Conservation (phyloP, 345 rosid genomes). For the Melaleuca quinquenervia region DNA sequence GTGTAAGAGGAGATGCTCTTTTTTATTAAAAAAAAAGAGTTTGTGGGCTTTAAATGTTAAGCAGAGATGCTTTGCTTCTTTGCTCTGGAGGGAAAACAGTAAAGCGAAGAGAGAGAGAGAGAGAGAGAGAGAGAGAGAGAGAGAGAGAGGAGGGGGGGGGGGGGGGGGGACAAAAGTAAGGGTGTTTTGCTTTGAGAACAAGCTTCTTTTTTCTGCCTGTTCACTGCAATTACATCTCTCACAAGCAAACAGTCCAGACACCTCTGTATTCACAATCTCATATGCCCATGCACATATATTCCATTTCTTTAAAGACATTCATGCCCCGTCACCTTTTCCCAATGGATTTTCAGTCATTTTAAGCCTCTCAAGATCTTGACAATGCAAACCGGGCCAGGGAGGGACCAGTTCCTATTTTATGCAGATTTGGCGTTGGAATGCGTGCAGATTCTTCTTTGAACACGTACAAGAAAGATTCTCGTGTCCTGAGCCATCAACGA, state of each 20-base stretch:
- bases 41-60: not conserved
- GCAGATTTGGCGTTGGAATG: not conserved
- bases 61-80: constrained; percentile 46
- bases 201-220: constrained; percentile 16
- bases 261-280: not conserved
- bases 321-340: not conserved
- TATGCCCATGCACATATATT: not conserved
- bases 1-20: constrained; percentile 9
- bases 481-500: not conserved
- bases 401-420: not conserved
- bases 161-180: not conserved
- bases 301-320: not conserved
- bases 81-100: constrained; percentile 16
- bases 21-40: not conserved
- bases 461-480: not conserved
- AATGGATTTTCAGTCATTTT: not conserved
- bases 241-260: not conserved
- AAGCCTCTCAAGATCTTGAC: not conserved
- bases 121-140: not conserved
- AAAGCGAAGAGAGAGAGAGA: not conserved
- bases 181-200: constrained; percentile 22
- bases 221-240: not conserved
- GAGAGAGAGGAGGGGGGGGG: too few relatives aligned
- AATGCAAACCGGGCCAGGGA: not conserved
- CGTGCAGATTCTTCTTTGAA: not conserved